These are phyloP conservation scores for Kodamaea neixiangensis DNA, from an alignment of 805 yeast genomes.

Conservation along the genomic window DNA sequence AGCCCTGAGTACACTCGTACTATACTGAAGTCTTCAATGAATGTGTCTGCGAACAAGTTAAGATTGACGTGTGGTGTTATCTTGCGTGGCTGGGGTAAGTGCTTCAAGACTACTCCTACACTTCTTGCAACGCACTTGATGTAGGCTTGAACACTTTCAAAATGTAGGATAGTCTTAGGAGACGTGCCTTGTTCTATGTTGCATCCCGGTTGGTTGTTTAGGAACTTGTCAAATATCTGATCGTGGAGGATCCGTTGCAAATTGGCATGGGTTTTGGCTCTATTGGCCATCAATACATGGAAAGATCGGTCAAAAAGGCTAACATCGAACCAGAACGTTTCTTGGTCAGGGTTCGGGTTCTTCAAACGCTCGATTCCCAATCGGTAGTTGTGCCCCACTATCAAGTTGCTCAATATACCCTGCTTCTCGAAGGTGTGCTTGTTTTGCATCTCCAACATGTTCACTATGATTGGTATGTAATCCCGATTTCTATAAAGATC, in stretches of 20 bases:
- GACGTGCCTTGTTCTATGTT: neutral
- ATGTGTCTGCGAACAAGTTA: neutral
- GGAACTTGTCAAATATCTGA: neutral
- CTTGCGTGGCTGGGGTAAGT: neutral
- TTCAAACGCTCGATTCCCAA: neutral
- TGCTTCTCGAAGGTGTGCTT: neutral
- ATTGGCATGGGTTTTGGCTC: neutral
- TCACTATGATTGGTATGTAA: conserved; percentile 1
- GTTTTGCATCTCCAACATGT: neutral
- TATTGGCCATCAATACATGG: conserved; percentile 3
- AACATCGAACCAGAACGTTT: conserved; percentile 8
- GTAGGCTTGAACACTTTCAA: neutral
- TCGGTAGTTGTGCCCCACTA: conserved; percentile 2
- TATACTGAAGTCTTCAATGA: conserved; percentile 13
- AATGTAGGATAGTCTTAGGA: neutral
- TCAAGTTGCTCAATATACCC: conserved; percentile 3
- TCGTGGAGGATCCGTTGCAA: neutral
- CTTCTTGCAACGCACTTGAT: neutral
- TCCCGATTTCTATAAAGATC: neutral
- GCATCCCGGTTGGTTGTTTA: conserved; percentile 4
- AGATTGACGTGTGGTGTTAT: conserved; percentile 5
- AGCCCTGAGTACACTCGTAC: conserved; percentile 12
- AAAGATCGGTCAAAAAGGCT: conserved; percentile 6
- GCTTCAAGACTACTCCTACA: neutral
- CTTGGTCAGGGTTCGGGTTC: neutral